These are phyloP conservation scores for Camptophora hylomeconis DNA, from an alignment of 2,329 filamentous ascomycete genomes.

Conservation along the genomic window DNA sequence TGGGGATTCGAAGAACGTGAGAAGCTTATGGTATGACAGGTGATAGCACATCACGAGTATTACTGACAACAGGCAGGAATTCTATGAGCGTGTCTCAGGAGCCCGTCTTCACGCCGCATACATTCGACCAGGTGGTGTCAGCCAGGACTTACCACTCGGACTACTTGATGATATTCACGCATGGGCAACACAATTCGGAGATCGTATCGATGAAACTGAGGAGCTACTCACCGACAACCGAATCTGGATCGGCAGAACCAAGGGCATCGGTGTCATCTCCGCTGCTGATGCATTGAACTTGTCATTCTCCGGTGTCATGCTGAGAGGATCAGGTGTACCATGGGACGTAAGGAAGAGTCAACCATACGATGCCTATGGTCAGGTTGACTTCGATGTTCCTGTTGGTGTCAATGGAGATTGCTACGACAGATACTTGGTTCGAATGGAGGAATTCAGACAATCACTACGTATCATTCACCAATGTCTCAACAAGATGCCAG, in stretches of 20 bases:
- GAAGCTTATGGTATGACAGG: constrained; percentile 83
- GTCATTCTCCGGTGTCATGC: constrained; percentile 93
- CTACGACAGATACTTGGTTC: constrained; percentile 97
- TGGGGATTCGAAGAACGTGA: constrained; percentile 99
- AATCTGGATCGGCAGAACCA: constrained; percentile 92
- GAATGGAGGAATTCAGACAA: constrained; percentile 99
- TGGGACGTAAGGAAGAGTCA: constrained; percentile 95
- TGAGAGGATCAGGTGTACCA: constrained; percentile 87
- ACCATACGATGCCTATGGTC: constrained; percentile 93
- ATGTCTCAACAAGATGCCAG: constrained; percentile 97
- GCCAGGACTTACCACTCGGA: constrained; percentile 85
- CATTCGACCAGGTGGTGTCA: constrained; percentile 88
- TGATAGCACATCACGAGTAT: constrained; percentile 6
- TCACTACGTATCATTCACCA: constrained; percentile 97
- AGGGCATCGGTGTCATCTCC: constrained; percentile 80
- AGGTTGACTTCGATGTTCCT: constrained; percentile 96
- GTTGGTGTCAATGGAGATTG: constrained; percentile 96
- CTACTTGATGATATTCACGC: constrained; percentile 98
- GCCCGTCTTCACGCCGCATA: constrained; percentile 96
- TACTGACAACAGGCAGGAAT: constrained; percentile 53
- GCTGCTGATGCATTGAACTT: constrained; percentile 94
- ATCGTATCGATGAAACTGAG: constrained; percentile 97
- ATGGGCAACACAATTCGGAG: constrained; percentile 97
- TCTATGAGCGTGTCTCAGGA: constrained; percentile 97
- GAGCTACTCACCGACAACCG: constrained; percentile 98